Conservation (phyloP, 73 alveolate genomes). For the Breviolum minutum region DNA sequence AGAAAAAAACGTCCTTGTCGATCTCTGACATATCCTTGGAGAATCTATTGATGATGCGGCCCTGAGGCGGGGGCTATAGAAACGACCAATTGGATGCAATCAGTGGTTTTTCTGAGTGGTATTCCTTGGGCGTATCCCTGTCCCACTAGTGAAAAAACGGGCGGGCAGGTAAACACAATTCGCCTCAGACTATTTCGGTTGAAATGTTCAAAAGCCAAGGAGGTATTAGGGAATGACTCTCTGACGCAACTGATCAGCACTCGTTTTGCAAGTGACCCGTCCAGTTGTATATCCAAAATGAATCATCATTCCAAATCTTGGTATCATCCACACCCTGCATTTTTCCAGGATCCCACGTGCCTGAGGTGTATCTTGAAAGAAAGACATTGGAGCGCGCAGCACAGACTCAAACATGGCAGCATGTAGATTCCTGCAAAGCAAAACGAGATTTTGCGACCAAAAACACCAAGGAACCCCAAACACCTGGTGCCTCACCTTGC, state of each 20-base stretch:
- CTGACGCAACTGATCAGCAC: too few relatives aligned
- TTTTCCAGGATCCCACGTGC: neutral
- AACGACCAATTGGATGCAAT: too few relatives aligned
- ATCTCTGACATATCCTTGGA: constrained; percentile 89
- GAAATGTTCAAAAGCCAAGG: too few relatives aligned
- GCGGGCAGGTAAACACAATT: too few relatives aligned
- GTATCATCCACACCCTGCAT: neutral
- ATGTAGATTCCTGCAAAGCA: constrained; percentile 24
- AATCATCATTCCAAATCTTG: neutral
- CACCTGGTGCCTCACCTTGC: constrained; percentile 22
- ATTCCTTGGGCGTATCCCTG: too few relatives aligned
- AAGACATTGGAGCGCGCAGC: constrained; percentile 88
- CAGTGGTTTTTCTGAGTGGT: too few relatives aligned
- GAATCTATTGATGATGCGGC: constrained; percentile 95
- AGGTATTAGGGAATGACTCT: too few relatives aligned
- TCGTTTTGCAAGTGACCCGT: too few relatives aligned
- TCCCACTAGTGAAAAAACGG: too few relatives aligned
- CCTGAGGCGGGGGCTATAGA: constrained; percentile 9
- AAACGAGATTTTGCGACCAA: neutral
- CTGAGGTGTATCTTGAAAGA: constrained; percentile 71
- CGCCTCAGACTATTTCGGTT: too few relatives aligned
- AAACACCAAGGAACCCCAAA: neutral
- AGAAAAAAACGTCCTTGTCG: constrained; percentile 58
- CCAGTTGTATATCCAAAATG: too few relatives aligned
- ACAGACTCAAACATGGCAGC: constrained; percentile 45